Conservation (phyloP, 2,329 filamentous ascomycete genomes). For the Pseudocercospora musae region DNA sequence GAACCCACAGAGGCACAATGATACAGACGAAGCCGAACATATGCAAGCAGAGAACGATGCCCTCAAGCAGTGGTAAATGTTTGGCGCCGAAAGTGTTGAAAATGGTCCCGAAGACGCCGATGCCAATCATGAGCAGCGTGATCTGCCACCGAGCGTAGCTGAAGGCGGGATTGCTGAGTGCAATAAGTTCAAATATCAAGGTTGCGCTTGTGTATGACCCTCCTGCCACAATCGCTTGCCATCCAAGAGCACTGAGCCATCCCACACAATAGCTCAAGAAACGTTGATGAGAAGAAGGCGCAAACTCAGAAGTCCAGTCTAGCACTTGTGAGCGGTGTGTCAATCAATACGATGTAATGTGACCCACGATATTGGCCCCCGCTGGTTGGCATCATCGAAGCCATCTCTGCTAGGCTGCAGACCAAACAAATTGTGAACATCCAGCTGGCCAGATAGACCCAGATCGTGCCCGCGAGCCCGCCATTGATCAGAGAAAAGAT, state of each 20-base stretch:
- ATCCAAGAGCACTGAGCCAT: constrained; percentile 15
- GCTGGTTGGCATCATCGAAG: constrained; percentile 29
- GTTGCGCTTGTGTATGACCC: neutral
- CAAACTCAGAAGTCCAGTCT: constrained; percentile 25
- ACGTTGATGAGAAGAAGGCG: constrained; percentile 13
- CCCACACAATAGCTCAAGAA: constrained; percentile 15
- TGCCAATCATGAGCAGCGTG: constrained; percentile 20
- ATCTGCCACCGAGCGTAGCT: constrained; percentile 16
- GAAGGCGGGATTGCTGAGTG: constrained; percentile 13
- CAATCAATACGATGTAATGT: neutral
- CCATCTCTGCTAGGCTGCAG: constrained; percentile 27
- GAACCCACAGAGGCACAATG: constrained; percentile 45
- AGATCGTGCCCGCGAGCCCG: constrained; percentile 21
- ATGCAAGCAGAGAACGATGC: constrained; percentile 47
- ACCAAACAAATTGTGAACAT: constrained; percentile 21
- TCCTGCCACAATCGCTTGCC: constrained; percentile 9
- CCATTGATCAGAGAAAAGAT: constrained; percentile 24
- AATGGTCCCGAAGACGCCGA: constrained; percentile 13
- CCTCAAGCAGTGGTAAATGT: constrained; percentile 40
- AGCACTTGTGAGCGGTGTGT: neutral
- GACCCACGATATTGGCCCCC: constrained; percentile 22
- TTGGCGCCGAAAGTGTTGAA: constrained; percentile 33
- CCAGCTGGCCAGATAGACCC: constrained; percentile 21
- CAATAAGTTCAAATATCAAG: constrained; percentile 5
- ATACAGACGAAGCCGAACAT: constrained; percentile 52